These are phyloP conservation scores for Cercophora sp. DNA, from an alignment of 495 filamentous ascomycete genomes.

Conservation along the genomic window DNA sequence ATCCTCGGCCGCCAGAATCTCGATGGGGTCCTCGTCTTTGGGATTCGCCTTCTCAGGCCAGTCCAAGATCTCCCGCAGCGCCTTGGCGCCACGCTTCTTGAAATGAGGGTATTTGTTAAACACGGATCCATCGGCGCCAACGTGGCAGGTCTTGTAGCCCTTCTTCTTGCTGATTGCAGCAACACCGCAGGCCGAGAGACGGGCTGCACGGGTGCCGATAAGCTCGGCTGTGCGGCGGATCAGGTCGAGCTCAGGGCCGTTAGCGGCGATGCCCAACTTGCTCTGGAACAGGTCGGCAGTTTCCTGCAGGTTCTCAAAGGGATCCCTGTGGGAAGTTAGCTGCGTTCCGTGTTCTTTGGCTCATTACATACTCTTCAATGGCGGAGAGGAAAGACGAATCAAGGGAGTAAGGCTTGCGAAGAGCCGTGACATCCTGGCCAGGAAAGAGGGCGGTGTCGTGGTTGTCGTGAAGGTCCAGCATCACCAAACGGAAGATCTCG, in stretches of 20 bases:
- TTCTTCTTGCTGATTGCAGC: slow-evolving; percentile 97
- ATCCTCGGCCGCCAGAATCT: slow-evolving; percentile 85
- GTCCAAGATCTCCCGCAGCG: slow-evolving; percentile 89
- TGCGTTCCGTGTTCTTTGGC: neutral
- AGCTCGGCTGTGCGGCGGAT: slow-evolving; percentile 83
- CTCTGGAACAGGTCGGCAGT: slow-evolving; percentile 73
- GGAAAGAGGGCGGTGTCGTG: slow-evolving; percentile 74
- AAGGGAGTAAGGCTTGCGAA: slow-evolving; percentile 78
- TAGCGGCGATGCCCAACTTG: slow-evolving; percentile 65
- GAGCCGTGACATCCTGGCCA: slow-evolving; percentile 70
- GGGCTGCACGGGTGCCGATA: slow-evolving; percentile 90
- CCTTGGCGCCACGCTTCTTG: slow-evolving; percentile 82
- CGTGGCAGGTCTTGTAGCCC: slow-evolving; percentile 79
- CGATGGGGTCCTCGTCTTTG: slow-evolving; percentile 74
- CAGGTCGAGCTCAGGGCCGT: slow-evolving; percentile 74
- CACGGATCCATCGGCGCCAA: slow-evolving; percentile 91
- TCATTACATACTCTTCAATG: slow-evolving; percentile 70
- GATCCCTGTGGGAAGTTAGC: slow-evolving; percentile 55
- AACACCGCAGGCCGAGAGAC: slow-evolving; percentile 88
- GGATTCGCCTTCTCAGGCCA: slow-evolving; percentile 64
- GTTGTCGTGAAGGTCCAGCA: slow-evolving; percentile 80
- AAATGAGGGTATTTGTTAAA: slow-evolving; percentile 99
- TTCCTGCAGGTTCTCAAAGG: slow-evolving; percentile 88
- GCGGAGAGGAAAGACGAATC: slow-evolving; percentile 94
- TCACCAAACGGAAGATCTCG: slow-evolving; percentile 87